Conservation (phyloP, 179 eudicot species). For the Drosera spatulata region DNA sequence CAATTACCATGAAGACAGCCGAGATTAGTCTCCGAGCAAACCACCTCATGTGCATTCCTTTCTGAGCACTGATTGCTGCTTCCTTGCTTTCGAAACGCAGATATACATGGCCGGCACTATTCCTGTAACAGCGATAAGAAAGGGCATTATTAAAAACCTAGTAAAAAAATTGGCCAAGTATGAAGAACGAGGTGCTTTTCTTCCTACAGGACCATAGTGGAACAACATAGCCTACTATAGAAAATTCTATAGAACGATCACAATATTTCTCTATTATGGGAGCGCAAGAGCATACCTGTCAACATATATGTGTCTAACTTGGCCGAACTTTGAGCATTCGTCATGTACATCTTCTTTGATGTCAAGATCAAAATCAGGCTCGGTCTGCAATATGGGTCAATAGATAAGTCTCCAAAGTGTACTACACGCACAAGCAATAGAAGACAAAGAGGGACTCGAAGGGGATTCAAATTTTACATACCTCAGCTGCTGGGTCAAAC, state of each 20-base stretch:
- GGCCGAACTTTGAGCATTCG: constrained; percentile 39
- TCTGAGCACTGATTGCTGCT: constrained; percentile 71
- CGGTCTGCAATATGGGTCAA: constrained; percentile 18
- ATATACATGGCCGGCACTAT: constrained; percentile 81
- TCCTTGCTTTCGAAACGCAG: constrained; percentile 57
- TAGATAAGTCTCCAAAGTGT: not conserved
- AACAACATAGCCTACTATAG: too few species aligned
- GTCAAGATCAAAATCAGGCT: constrained; percentile 43
- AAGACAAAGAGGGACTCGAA: not conserved
- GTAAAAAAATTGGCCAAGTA: too few species aligned
- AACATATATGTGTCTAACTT: constrained; percentile 32
- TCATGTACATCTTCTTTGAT: constrained; percentile 36
- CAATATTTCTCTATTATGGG: too few species aligned
- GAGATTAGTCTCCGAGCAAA: constrained; percentile 76
- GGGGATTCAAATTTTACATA: not conserved
- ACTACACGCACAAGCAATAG: not conserved
- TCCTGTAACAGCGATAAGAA: constrained; percentile 24
- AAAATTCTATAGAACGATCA: too few species aligned
- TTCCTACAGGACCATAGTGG: too few species aligned
- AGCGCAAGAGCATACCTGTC: constrained; percentile 24
- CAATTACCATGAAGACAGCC: constrained; percentile 67
- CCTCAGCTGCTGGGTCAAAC: constrained; percentile 42
- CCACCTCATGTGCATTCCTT: constrained; percentile 81
- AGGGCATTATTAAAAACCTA: not conserved
- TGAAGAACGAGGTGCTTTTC: too few species aligned